Evolutionary conservation across 2,329 filamentous ascomycete species (phyloP), one percentile per base, ranked within the genome.

Genomic region (Tolypocladium nubicola): DNA sequence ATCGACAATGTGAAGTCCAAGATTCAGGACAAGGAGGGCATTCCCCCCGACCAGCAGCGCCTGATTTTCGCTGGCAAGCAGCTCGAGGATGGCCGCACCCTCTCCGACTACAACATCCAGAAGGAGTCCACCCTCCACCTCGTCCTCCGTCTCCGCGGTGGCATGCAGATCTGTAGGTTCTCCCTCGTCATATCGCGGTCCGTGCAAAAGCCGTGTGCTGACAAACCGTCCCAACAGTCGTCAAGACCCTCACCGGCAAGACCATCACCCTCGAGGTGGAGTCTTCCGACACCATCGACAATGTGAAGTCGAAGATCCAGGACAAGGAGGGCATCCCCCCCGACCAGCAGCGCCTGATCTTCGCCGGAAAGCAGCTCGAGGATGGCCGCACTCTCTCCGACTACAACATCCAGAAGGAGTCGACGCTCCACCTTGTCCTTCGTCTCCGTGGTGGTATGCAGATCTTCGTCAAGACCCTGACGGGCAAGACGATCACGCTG

Each of bases 21-120:
- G 85, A 97, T 97, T 54, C 93, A 97, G 76, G 93, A 97, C 70
- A 97, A 97, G 85, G 93, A 97, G 77, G 93, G 93, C 49, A 97
- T 97, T 57, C 93, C 92, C 52, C 92, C 92, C 13, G 92, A 97
- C 70, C 92, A 97, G 76, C 92, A 97, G 79, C 93, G 92, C 66
- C 75, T 97, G 64, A 97, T 97, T 73, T 97, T 97, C 65, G 92
- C 92, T 50, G 93, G 93, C 60, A 97, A 97, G 82, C 93, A 97
- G 73, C 84, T 97, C 4, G 93, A 97, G 74, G 93, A 97, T 65
- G 92, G 93, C 60, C 79, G 79, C 56, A 82, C 79, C 57, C 73
- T 81, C 9, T 76, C 75, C 56, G 79, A 80, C 60, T 79, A 81
- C 75, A 80, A 80, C 67, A 83, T 82, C 57, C 79, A 81, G 71